phyloP scores from a whole-genome alignment of 129 eudicot species.

The Flaveria trinervia region DNA sequence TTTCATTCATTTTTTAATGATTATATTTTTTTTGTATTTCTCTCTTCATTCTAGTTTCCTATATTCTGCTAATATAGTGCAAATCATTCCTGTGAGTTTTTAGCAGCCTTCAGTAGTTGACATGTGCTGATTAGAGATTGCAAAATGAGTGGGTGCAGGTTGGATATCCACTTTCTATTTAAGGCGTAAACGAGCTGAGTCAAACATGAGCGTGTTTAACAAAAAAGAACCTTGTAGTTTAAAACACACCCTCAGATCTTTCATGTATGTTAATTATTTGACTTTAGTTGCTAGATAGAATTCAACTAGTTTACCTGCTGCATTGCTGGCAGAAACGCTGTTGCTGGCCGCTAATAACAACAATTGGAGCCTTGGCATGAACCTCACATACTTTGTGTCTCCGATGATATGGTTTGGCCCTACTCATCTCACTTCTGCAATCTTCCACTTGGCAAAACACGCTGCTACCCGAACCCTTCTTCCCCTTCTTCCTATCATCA shows the following conservation, averaged over 20 bases:
- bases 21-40: not conserved
- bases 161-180: too few species aligned
- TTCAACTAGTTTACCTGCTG: constrained; percentile 59
- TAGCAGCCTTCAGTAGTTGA: not conserved
- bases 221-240: not conserved
- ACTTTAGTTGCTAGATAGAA: not conserved
- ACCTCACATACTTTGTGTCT: constrained; percentile 81
- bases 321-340: constrained; percentile 98
- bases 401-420: constrained; percentile 72
- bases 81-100: not conserved
- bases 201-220: not conserved
- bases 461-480: constrained; percentile 50
- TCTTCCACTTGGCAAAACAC: constrained; percentile 66
- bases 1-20: not conserved
- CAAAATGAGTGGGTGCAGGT: not conserved
- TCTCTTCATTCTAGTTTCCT: not conserved
- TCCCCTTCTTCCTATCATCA: constrained; percentile 39
- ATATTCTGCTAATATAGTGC: not conserved
- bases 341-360: constrained; percentile 51
- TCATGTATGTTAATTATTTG: not conserved
- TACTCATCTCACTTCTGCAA: constrained; percentile 61
- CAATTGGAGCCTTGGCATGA: constrained; percentile 80
- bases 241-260: too few species aligned
- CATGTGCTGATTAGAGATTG: not conserved
- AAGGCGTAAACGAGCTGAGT: not conserved